Conservation (phyloP, 768 basidiomycete species). For the Pulveroboletus sp. region DNA sequence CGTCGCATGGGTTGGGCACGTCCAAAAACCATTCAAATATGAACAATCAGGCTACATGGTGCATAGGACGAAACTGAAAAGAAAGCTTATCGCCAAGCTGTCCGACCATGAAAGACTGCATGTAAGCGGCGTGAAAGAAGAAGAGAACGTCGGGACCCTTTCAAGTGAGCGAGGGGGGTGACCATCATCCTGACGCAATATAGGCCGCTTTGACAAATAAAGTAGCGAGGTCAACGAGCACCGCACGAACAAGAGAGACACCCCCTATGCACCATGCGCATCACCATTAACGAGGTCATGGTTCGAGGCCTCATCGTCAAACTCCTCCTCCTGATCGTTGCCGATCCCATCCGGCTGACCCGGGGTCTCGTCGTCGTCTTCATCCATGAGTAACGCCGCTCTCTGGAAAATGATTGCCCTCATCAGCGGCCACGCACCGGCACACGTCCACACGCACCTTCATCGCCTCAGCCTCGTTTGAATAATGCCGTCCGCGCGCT, state of each 20-base stretch:
- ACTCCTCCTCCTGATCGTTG: slow-evolving; percentile 13
- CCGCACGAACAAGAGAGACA: neutral
- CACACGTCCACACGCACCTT: slow-evolving; percentile 49
- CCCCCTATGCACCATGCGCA: slow-evolving; percentile 14
- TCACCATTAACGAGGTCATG: slow-evolving; percentile 18
- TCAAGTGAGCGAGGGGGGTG: neutral
- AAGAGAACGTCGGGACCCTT: neutral
- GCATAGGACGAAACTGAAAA: neutral
- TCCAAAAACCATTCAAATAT: neutral
- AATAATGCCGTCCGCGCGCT: slow-evolving; percentile 81
- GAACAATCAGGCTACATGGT: neutral
- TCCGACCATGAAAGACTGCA: neutral
- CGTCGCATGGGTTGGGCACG: too few species aligned
- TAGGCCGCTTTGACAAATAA: neutral
- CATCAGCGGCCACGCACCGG: neutral
- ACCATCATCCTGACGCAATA: neutral
- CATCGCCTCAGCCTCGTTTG: slow-evolving; percentile 91
- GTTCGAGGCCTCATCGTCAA: slow-evolving; percentile 1
- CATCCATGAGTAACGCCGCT: slow-evolving; percentile 60
- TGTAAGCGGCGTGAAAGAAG: neutral
- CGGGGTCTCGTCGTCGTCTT: slow-evolving; percentile 44
- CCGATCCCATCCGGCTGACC: neutral
- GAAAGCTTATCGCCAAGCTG: neutral
- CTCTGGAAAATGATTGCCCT: slow-evolving; percentile 39
- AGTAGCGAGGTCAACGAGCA: neutral